Evolutionary conservation across 1,139 yeast genomes (phyloP).

Genomic region (Suhomyces bokatorum): DNA sequence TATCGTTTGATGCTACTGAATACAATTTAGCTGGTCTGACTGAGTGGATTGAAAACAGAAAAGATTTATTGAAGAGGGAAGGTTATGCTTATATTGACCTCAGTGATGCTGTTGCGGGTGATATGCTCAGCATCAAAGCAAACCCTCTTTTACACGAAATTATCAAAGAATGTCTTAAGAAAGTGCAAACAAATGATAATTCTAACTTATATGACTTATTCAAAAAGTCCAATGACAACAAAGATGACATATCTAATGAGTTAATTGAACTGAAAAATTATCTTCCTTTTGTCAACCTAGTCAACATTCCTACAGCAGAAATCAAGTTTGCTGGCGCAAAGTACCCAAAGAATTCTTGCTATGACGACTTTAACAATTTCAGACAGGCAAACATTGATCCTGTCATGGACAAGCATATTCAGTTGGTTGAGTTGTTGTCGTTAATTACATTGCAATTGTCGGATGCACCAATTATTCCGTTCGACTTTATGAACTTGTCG

Average conservation of each 20-base stretch:
- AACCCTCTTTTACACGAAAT: slow-evolving; percentile 63
- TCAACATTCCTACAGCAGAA: slow-evolving; percentile 71
- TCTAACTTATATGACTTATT: slow-evolving; percentile 30
- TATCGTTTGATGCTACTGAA: slow-evolving; percentile 83
- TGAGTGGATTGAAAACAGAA: slow-evolving; percentile 68
- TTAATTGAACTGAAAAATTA: slow-evolving; percentile 62
- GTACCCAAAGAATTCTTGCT: slow-evolving; percentile 65
- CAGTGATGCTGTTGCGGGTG: slow-evolving; percentile 71
- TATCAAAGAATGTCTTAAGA: slow-evolving; percentile 41
- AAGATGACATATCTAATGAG: slow-evolving; percentile 34
- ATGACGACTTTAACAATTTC: slow-evolving; percentile 65
- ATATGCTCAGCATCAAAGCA: slow-evolving; percentile 55
- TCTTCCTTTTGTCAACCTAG: slow-evolving; percentile 61
- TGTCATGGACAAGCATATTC: slow-evolving; percentile 55
- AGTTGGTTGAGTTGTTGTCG: slow-evolving; percentile 59
- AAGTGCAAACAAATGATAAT: slow-evolving; percentile 25
- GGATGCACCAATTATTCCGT: slow-evolving; percentile 79
- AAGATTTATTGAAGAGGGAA: slow-evolving; percentile 54
- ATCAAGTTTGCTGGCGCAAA: slow-evolving; percentile 48
- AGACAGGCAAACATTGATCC: slow-evolving; percentile 50
- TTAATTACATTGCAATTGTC: slow-evolving; percentile 54
- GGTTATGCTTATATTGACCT: slow-evolving; percentile 78
- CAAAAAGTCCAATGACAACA: slow-evolving; percentile 28
- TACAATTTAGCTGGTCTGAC: slow-evolving; percentile 85
- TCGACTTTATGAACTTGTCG: slow-evolving; percentile 54